Conservation (phyloP, 305 asterid genomes). For the Fraxinus dipetala region DNA sequence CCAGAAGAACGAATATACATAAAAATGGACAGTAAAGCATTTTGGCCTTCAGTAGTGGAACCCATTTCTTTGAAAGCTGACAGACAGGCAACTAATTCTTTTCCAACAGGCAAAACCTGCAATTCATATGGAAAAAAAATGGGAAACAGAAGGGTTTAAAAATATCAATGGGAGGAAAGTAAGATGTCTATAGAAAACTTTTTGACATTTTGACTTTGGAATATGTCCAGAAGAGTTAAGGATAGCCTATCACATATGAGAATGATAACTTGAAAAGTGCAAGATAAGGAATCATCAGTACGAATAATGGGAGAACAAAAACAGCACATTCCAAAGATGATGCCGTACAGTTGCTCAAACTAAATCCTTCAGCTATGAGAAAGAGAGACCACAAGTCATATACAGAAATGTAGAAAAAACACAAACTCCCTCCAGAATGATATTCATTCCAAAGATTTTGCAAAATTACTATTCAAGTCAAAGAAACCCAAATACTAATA, state of each 20-base stretch:
- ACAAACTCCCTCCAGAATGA: neutral
- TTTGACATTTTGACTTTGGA: slow-evolving; percentile 5
- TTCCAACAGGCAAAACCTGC: slow-evolving; percentile 78
- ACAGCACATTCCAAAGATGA: neutral
- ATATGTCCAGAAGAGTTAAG: slow-evolving; percentile 5
- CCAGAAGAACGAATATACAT: slow-evolving; percentile 38
- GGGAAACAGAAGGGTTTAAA: slow-evolving; percentile 1
- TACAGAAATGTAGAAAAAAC: neutral
- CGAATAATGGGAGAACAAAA: neutral
- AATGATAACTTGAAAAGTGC: neutral
- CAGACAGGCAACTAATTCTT: slow-evolving; percentile 62
- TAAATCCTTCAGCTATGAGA: neutral
- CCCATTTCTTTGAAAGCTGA: slow-evolving; percentile 67
- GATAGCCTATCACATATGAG: neutral
- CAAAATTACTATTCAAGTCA: slow-evolving; percentile 5
- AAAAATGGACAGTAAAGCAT: slow-evolving; percentile 54
- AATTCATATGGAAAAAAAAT: slow-evolving; percentile 20
- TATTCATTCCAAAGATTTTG: slow-evolving; percentile 1
- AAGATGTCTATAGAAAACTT: slow-evolving; percentile 5
- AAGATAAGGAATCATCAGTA: neutral
- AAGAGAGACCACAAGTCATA: neutral
- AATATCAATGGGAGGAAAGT: slow-evolving; percentile 13
- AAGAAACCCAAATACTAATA: neutral
- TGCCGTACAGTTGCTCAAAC: neutral
- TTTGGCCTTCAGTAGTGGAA: slow-evolving; percentile 55